phyloP scores from a whole-genome alignment of 1,284 basidiomycete species.

The Pascua sp. region DNA sequence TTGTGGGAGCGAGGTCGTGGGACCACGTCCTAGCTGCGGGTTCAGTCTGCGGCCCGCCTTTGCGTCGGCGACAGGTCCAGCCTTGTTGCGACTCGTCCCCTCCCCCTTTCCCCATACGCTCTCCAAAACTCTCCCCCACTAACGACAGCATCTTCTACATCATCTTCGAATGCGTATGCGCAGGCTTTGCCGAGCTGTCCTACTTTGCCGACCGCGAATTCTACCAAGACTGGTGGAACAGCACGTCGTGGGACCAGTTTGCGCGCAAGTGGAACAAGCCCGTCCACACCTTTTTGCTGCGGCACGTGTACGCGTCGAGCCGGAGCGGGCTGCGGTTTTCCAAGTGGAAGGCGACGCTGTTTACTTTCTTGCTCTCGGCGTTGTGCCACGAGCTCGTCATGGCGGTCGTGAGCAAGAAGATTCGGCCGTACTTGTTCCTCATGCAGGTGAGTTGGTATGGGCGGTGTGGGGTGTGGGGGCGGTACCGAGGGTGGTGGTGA shows the following conservation, averaged over 20 bases:
- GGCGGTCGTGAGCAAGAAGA: constrained; percentile 89
- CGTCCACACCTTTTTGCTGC: constrained; percentile 72
- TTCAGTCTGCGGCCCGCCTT: no score
- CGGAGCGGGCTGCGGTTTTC: constrained; percentile 74
- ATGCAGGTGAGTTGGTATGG: constrained; percentile 40
- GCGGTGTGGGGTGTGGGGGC: neutral
- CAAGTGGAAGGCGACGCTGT: constrained; percentile 72
- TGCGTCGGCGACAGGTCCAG: no score
- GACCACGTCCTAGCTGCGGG: no score
- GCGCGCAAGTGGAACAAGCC: constrained; percentile 91
- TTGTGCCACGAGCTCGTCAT: constrained; percentile 92
- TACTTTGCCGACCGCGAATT: constrained; percentile 94
- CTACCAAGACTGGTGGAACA: constrained; percentile 99
- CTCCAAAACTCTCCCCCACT: constrained; percentile 2
- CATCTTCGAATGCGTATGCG: constrained; percentile 82
- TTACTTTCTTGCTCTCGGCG: constrained; percentile 88
- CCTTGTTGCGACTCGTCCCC: no score
- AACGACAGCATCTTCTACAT: constrained; percentile 46
- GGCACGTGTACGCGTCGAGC: constrained; percentile 89
- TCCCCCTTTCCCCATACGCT: no score
- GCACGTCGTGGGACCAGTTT: constrained; percentile 93
- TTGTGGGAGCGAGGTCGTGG: neutral
- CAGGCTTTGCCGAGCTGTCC: constrained; percentile 87
- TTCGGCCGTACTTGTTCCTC: constrained; percentile 53
- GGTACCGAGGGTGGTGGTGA: no score